Evolutionary conservation across 139 green algal genomes (phyloP).

Genomic region (Haematococcus lacustris): DNA sequence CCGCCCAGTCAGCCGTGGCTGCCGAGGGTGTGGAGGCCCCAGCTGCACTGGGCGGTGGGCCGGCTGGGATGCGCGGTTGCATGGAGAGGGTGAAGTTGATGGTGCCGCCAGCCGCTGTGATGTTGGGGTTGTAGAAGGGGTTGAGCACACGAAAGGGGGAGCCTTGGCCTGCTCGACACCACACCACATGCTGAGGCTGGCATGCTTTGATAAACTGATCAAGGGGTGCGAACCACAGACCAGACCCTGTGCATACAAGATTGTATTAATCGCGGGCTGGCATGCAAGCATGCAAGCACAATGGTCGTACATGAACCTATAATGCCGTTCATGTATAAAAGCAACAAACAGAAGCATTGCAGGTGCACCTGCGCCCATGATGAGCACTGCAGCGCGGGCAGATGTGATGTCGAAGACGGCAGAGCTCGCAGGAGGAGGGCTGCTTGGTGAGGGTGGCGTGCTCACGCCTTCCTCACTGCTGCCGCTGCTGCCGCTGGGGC

Average conservation of each 20-base stretch:
- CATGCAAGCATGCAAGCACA: not conserved
- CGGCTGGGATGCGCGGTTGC: too few relatives aligned
- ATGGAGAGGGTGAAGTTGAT: slow-evolving; percentile 17
- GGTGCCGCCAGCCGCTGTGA: not conserved
- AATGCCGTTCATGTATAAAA: not conserved
- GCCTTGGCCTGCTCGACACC: not conserved
- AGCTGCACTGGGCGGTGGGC: too few relatives aligned
- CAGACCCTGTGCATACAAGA: not conserved
- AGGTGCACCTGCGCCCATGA: not conserved
- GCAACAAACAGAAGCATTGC: too few relatives aligned
- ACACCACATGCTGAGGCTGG: not conserved
- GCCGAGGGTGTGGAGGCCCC: not conserved
- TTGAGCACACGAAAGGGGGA: slow-evolving; percentile 17
- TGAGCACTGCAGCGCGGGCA: not conserved
- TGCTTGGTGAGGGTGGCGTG: not conserved
- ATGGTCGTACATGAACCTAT: not conserved
- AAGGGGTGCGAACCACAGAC: not conserved
- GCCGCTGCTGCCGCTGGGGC: too few relatives aligned
- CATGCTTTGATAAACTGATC: not conserved
- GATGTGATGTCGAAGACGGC: not conserved
- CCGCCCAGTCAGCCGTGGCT: not conserved
- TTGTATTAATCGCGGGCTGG: not conserved
- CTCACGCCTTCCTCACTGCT: not conserved
- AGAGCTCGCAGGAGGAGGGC: too few relatives aligned
- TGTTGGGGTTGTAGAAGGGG: not conserved